Percentiles rank a stretch among this genome's conserved stretches.
Conservation (phyloP, 2,329 filamentous ascomycete species). For the Colletotrichum chrysophilum region DNA sequence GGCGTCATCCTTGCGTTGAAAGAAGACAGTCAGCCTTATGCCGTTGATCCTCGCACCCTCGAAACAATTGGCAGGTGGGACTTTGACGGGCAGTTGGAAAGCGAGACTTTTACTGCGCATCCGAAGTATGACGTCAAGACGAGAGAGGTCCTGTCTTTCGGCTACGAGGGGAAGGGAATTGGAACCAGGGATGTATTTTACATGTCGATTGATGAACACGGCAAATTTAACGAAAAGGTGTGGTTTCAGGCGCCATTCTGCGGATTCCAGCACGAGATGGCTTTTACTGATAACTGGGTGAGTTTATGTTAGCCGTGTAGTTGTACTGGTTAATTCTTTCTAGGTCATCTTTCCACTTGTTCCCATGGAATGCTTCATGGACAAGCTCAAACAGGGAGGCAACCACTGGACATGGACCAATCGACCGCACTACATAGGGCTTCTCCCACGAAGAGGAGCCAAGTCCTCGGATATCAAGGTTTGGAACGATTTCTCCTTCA, state of each 20-base stretch:
- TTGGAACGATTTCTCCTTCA: background rate
- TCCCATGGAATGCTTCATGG: background rate
- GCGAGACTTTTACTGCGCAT: background rate
- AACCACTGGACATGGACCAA: background rate
- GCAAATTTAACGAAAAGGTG: background rate
- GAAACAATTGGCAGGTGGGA: background rate
- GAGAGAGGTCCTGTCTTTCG: background rate
- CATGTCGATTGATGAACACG: background rate
- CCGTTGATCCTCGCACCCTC: background rate
- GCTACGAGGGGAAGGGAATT: background rate
- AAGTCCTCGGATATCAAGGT: background rate
- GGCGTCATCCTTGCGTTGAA: background rate
- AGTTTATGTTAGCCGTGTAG: too few species aligned
- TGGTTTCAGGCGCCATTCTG: background rate
- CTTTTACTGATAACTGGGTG: background rate
- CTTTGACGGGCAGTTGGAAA: background rate
- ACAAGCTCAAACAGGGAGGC: background rate
- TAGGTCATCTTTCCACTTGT: background rate
- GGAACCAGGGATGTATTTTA: background rate
- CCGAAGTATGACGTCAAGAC: background rate
- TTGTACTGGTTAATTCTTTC: background rate
- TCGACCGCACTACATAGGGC: background rate
- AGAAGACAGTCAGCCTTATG: background rate
- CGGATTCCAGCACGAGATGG: background rate
- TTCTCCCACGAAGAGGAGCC: background rate